Evolutionary conservation across 2,329 filamentous ascomycete genomes (phyloP), one percentile per base, ranked within the genome.

Genomic region (Fusarium sp.): DNA sequence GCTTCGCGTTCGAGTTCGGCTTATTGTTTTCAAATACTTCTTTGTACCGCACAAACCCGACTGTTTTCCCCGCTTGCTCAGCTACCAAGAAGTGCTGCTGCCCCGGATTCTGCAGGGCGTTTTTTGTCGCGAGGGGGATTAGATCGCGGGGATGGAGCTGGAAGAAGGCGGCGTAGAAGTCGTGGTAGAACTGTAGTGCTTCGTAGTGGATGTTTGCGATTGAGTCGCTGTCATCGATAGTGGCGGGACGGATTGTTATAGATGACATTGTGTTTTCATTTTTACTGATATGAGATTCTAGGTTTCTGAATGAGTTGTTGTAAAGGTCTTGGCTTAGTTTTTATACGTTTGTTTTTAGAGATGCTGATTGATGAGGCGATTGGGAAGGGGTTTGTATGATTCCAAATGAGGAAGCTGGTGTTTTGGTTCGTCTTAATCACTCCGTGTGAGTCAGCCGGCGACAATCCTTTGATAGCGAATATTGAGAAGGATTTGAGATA

Each of bases 101-200:
- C 15, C 47, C 44, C 25, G 69, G 71, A 29, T 75, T 67, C 18
- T 65, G 67, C 29, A 76, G 31, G 14, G 71, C 71, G 12, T 25
- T 59, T 15, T 44, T 58, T 5, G 70, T 74, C 11, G 67, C 65
- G 10, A 73, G 33, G 12, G 58, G 66, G 44, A 76, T 61, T 1
- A 74, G 29, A 15, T 76, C 71, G 39, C 59, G 42, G 17, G 75
- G 73, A 44, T 76, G 62, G 1, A n/a, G 49, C 33, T 65, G 52
- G 29, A 76, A 75, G 58, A 76, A 65, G 15, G 71, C 73, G 12
- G 60, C 73, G 45, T 76, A 76, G 44, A 76, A 76, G 4, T 65
- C 61, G 39, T 77, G 61, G 36, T 75, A 76, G 10, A n/a, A n/a
- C 8, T 45, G 38, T 5, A 77, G 52, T 4, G 75, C 75, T 18